Percentiles rank a stretch among this genome's conserved stretches.
Conservation (phyloP, 805 yeast genomes). For the Candida odintsovae region DNA sequence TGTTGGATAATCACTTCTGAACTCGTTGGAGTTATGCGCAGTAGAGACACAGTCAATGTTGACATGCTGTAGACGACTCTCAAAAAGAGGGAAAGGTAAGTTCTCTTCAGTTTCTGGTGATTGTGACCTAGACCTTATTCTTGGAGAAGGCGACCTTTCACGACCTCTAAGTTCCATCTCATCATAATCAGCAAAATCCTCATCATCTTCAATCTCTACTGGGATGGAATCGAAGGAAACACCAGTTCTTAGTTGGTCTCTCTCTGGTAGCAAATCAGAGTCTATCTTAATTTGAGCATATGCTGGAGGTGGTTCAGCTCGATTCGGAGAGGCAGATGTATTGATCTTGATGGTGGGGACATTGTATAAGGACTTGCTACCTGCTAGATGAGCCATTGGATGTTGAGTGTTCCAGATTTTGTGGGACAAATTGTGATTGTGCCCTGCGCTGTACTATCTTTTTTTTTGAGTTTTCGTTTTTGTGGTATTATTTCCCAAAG, state of each 20-base stretch:
- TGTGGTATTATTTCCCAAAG: neutral
- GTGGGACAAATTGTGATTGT: neutral
- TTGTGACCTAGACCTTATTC: neutral
- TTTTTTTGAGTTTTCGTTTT: neutral
- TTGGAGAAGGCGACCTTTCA: neutral
- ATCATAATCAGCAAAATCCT: neutral
- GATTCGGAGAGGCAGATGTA: neutral
- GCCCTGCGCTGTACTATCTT: neutral
- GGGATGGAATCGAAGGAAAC: slow-evolving; percentile 10
- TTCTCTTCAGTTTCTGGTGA: neutral
- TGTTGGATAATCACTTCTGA: slow-evolving; percentile 18
- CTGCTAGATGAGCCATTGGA: neutral
- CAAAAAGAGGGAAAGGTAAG: neutral
- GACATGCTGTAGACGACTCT: neutral
- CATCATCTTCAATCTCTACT: slow-evolving; percentile 1
- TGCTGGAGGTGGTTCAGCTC: neutral
- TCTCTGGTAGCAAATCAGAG: neutral
- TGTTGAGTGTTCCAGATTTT: neutral
- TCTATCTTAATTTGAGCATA: neutral
- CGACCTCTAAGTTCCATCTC: neutral
- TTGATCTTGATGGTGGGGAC: neutral
- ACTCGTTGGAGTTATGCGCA: neutral
- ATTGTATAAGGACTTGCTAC: neutral
- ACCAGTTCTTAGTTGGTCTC: neutral
- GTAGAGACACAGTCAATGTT: neutral